These are phyloP conservation scores for Ophiocordyceps camponoti-floridani DNA, from an alignment of 2,329 filamentous ascomycete species.

Conservation along the genomic window DNA sequence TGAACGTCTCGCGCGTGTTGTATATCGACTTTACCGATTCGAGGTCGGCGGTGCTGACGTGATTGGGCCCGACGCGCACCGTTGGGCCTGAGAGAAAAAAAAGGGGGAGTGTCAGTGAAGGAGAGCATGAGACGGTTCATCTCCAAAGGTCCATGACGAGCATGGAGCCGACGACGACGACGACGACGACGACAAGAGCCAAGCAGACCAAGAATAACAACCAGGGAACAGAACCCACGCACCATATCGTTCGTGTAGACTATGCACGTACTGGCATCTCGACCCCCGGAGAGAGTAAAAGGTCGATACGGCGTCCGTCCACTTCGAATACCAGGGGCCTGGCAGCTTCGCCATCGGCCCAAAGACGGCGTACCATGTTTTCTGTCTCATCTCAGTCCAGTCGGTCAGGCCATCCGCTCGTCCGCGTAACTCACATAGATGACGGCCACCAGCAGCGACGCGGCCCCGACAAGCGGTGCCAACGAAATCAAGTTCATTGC, in stretches of 20 bases:
- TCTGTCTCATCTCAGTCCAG: not conserved
- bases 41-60: constrained; percentile 7
- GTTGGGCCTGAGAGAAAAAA: constrained; percentile 8
- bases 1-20: constrained; percentile 7
- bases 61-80: constrained; percentile 8
- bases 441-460: not conserved
- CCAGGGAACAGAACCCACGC: not conserved
- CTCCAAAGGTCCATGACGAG: too few species aligned
- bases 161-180: not conserved
- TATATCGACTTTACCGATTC: constrained; percentile 14
- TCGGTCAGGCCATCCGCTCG: not conserved
- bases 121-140: too few species aligned
- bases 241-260: constrained; percentile 8
- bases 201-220: too few species aligned
- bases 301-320: not conserved
- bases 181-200: not conserved
- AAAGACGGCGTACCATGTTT: not conserved
- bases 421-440: not conserved
- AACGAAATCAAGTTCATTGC: not conserved
- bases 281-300: constrained; percentile 1
- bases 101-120: too few species aligned
- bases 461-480: not conserved
- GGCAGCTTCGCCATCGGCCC: constrained; percentile 1
- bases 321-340: constrained; percentile 4
- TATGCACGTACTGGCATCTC: constrained; percentile 6